These are phyloP conservation scores for Apiospora hydei DNA, from an alignment of 2,329 filamentous ascomycete species.

Conservation along the genomic window DNA sequence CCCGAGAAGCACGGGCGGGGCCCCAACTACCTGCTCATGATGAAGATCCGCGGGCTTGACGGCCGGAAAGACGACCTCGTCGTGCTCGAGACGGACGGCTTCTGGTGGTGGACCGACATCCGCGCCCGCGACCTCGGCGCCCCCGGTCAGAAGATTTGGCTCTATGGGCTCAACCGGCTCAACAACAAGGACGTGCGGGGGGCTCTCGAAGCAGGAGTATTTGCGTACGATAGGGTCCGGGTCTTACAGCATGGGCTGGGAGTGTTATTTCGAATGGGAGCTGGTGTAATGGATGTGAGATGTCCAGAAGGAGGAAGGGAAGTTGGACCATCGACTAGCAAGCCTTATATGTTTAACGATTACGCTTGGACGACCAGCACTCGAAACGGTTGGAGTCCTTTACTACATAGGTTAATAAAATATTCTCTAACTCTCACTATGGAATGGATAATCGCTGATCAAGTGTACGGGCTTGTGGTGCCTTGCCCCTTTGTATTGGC, in stretches of 20 bases:
- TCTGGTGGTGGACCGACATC: conserved; percentile 84
- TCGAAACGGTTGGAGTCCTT: neutral
- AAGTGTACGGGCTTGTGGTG: neutral
- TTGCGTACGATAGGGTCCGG: conserved; percentile 51
- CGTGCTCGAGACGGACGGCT: conserved; percentile 79
- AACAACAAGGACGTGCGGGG: conserved; percentile 55
- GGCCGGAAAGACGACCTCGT: conserved; percentile 73
- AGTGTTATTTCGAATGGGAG: conserved; percentile 16
- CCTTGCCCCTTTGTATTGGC: neutral
- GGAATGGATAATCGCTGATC: neutral
- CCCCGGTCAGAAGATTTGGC: conserved; percentile 71
- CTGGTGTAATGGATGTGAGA: conserved; percentile 6
- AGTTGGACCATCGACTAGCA: neutral
- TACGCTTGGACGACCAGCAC: neutral
- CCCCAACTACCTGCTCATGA: conserved; percentile 71
- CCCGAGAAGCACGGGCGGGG: conserved; percentile 72
- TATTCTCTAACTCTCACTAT: neutral
- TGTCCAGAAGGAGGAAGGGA: neutral
- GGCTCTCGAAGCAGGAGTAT: conserved; percentile 55
- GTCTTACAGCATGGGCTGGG: conserved; percentile 48
- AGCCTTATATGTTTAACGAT: neutral
- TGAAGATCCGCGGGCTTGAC: conserved; percentile 71
- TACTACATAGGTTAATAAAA: neutral
- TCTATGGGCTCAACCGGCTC: conserved; percentile 65
- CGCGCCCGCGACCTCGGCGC: conserved; percentile 68